Evolutionary conservation across 1,139 yeast species (phyloP).

Genomic region (Yamadazyma atmosphaerica): DNA sequence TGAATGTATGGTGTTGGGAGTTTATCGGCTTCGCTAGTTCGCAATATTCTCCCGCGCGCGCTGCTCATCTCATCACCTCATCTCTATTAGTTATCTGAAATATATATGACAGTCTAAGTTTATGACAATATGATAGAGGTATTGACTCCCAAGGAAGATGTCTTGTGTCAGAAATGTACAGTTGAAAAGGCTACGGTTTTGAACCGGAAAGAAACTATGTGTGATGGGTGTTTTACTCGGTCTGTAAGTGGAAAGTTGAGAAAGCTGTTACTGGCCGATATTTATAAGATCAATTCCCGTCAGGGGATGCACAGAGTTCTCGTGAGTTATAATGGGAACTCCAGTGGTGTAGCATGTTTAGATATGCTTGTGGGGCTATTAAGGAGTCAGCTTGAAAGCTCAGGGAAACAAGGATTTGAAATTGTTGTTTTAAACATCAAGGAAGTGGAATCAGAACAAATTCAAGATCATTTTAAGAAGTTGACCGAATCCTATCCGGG

Average conservation of each 20-base stretch:
- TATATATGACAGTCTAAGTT: not conserved
- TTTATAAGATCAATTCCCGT: slow-evolving; percentile 55
- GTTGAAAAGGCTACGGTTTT: slow-evolving; percentile 43
- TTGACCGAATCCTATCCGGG: slow-evolving; percentile 21
- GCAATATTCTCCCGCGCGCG: no score
- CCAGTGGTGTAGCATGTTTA: slow-evolving; percentile 63
- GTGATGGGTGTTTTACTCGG: slow-evolving; percentile 66
- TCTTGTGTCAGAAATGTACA: slow-evolving; percentile 53
- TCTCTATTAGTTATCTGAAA: slow-evolving; percentile 1
- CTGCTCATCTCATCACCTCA: slow-evolving; percentile 6
- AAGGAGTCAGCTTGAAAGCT: slow-evolving; percentile 62
- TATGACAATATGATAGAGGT: slow-evolving; percentile 1
- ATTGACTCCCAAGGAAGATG: slow-evolving; percentile 1
- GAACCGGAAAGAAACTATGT: slow-evolving; percentile 71
- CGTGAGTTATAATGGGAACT: slow-evolving; percentile 65
- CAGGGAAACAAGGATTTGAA: slow-evolving; percentile 69
- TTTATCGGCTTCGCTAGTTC: no score
- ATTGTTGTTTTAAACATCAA: slow-evolving; percentile 56
- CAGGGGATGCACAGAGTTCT: slow-evolving; percentile 46
- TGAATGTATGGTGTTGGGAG: no score
- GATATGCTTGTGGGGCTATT: slow-evolving; percentile 65
- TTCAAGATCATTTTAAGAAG: slow-evolving; percentile 19
- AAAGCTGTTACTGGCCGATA: slow-evolving; percentile 69
- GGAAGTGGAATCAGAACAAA: slow-evolving; percentile 25
- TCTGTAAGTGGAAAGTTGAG: slow-evolving; percentile 80